A percentile compares a stretch with the other conserved stretches of the same genome.
Evolutionary conservation across 2,329 filamentous ascomycete genomes (phyloP).

Genomic region (Triangularia verruculosa): DNA sequence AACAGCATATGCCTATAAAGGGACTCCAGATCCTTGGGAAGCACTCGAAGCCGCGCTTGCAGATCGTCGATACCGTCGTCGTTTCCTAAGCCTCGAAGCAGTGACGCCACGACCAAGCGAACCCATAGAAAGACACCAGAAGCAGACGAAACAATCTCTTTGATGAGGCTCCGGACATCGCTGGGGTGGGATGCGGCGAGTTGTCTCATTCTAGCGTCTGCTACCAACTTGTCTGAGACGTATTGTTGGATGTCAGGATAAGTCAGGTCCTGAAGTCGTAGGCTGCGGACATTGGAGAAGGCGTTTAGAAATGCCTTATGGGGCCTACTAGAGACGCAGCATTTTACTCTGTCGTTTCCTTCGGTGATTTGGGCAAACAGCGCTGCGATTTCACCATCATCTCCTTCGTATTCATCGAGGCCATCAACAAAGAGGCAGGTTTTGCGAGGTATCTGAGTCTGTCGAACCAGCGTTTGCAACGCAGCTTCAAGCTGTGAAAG

Average conservation of each 20-base stretch:
- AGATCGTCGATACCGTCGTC: slow-evolving; percentile 18
- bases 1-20: too few relatives aligned
- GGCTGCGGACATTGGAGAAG: not conserved
- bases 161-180: slow-evolving; percentile 1
- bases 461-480: not conserved
- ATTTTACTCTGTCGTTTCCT: not conserved
- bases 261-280: slow-evolving; percentile 7
- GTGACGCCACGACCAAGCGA: slow-evolving; percentile 19
- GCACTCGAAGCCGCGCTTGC: not conserved
- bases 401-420: too few relatives aligned
- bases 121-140: slow-evolving; percentile 29
- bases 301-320: slow-evolving; percentile 13
- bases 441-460: not conserved
- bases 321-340: slow-evolving; percentile 16
- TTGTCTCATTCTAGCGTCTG: not conserved
- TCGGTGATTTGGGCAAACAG: slow-evolving; percentile 5
- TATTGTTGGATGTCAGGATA: slow-evolving; percentile 4
- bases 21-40: slow-evolving; percentile 1
- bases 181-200: slow-evolving; percentile 4
- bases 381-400: not conserved
- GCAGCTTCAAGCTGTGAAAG: not conserved
- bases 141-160: slow-evolving; percentile 17
- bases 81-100: slow-evolving; percentile 17
- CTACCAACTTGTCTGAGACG: not conserved
- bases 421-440: not conserved